These are phyloP conservation scores for Fistulinella cinereoalba DNA, from an alignment of 1,284 basidiomycete genomes.

Conservation along the genomic window DNA sequence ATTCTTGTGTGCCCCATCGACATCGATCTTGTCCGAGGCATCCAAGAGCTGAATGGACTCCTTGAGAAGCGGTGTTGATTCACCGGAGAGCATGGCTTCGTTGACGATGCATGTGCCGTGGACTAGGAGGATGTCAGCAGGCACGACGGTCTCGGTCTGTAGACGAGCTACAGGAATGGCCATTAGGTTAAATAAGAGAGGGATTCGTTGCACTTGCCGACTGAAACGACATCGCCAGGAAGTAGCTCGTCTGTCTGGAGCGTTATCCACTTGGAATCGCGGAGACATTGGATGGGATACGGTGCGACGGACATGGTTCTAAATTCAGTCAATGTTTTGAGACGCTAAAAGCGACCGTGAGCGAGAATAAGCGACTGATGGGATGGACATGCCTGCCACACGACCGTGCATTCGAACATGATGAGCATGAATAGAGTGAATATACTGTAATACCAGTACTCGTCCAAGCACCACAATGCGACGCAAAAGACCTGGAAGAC, in stretches of 20 bases:
- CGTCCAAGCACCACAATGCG: slow-evolving; percentile 92
- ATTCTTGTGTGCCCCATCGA: slow-evolving; percentile 83
- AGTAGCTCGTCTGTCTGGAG: slow-evolving; percentile 82
- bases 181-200: not conserved
- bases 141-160: slow-evolving; percentile 81
- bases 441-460: slow-evolving; percentile 97
- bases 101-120: slow-evolving; percentile 93
- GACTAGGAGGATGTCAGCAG: slow-evolving; percentile 86
- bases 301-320: slow-evolving; percentile 92
- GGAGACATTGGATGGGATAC: slow-evolving; percentile 78
- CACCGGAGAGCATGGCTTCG: slow-evolving; percentile 96
- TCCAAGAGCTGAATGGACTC: slow-evolving; percentile 90
- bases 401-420: slow-evolving; percentile 95
- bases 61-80: slow-evolving; percentile 92
- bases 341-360: slow-evolving; percentile 52
- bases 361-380: not conserved
- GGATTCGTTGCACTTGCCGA: slow-evolving; percentile 45
- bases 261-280: slow-evolving; percentile 77
- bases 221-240: slow-evolving; percentile 87
- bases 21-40: slow-evolving; percentile 70
- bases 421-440: slow-evolving; percentile 97
- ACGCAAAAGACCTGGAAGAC: slow-evolving; percentile 97
- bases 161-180: slow-evolving; percentile 55
- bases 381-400: slow-evolving; percentile 76
- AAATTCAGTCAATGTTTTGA: slow-evolving; percentile 89